Percentiles rank a stretch among this genome's conserved stretches.
Conservation (phyloP, 2,329 filamentous ascomycete genomes). For the Calonectria pauciramosa region DNA sequence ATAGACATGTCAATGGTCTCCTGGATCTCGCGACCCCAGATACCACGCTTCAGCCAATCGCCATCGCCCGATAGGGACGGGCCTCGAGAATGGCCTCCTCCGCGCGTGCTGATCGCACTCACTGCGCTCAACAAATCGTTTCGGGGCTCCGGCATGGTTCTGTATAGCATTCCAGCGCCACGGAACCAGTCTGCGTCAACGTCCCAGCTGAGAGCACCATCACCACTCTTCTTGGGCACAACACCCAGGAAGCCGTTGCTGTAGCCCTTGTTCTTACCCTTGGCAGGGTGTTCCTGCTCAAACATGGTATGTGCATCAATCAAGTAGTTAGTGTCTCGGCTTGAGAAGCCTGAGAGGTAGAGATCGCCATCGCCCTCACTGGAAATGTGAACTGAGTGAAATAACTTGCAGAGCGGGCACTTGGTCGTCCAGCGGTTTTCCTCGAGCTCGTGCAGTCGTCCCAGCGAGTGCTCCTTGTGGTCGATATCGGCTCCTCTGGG, state of each 20-base stretch:
- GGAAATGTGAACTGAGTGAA: conserved; percentile 50
- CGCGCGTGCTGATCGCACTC: conserved; percentile 28
- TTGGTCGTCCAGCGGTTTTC: conserved; percentile 51
- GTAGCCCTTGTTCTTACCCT: conserved; percentile 45
- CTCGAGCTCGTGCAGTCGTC: conserved; percentile 45
- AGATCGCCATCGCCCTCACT: conserved; percentile 48
- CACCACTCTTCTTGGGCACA: conserved; percentile 49
- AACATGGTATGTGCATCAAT: conserved; percentile 49
- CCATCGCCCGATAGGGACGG: conserved; percentile 36
- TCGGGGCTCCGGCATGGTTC: conserved; percentile 45
- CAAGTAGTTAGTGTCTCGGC: conserved; percentile 51
- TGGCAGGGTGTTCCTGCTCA: conserved; percentile 48
- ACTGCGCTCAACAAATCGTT: conserved; percentile 44
- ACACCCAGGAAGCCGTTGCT: conserved; percentile 50
- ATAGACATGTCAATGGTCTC: conserved; percentile 47
- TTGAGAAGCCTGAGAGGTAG: conserved; percentile 51
- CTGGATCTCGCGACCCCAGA: conserved; percentile 52
- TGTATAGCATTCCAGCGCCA: conserved; percentile 50
- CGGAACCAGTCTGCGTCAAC: conserved; percentile 52
- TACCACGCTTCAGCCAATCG: conserved; percentile 48
- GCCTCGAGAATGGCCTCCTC: conserved; percentile 36
- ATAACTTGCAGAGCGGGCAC: conserved; percentile 53
- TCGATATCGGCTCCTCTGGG: conserved; percentile 49
- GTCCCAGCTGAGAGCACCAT: conserved; percentile 47
- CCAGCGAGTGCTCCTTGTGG: conserved; percentile 48